Conservation (phyloP, 2,329 filamentous ascomycete species). For the Fusarium lateritium region DNA sequence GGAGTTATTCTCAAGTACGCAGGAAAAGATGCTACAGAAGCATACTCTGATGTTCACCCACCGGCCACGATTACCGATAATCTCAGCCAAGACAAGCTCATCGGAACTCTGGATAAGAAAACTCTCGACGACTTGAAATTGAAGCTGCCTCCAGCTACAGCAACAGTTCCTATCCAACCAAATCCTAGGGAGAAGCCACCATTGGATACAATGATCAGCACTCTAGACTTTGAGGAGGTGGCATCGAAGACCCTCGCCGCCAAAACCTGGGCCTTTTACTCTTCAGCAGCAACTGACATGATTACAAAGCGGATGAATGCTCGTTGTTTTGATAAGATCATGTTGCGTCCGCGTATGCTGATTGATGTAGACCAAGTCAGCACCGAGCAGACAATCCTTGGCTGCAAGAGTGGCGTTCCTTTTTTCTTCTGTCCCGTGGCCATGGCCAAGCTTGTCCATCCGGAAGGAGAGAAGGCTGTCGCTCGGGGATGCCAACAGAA, state of each 20-base stretch:
- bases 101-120: background rate
- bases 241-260: slow-evolving; percentile 27
- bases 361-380: slow-evolving; percentile 29
- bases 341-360: slow-evolving; percentile 47
- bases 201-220: slow-evolving; percentile 43
- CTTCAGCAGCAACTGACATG: slow-evolving; percentile 45
- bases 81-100: background rate
- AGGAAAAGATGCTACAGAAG: background rate
- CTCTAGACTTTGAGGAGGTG: slow-evolving; percentile 47
- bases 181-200: slow-evolving; percentile 4
- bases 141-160: background rate
- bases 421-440: slow-evolving; percentile 33
- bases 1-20: background rate
- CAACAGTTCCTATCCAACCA: background rate
- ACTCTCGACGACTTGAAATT: background rate
- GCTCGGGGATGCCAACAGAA: background rate
- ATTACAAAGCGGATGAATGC: slow-evolving; percentile 45
- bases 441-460: background rate
- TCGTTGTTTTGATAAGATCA: slow-evolving; percentile 34
- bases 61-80: background rate
- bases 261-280: slow-evolving; percentile 48
- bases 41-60: background rate
- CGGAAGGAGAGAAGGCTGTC: background rate
- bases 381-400: slow-evolving; percentile 36
- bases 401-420: slow-evolving; percentile 38